Evolutionary conservation across 768 basidiomycete species (phyloP), one percentile per base, ranked within the genome.

Genomic region (Cyathus striatus): DNA sequence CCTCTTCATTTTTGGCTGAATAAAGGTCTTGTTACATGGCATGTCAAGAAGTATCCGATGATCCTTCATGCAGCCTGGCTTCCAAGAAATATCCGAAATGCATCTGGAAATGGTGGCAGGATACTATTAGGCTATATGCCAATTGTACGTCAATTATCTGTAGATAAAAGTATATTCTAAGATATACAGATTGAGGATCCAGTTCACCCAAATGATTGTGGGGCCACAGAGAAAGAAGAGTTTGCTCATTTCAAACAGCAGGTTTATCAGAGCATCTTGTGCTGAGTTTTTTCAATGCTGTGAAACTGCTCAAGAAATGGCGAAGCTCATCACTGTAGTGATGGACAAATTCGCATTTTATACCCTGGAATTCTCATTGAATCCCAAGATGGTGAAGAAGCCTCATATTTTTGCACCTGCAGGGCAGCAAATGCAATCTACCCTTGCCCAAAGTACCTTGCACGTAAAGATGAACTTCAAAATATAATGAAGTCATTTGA

Each of bases 301-400:
- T 39, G 45, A 25, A 30, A 25, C 16, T 51, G 49, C 10, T 56
- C 57, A 7, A 49, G 48, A 20, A 17, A 16, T 32, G 57, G 60
- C 2, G 56, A 59, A 43, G 42, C 56, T 1, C 43, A 59, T 12
- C 13, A 17, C 2, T 61, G 58, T 41, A 45, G 41, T 13, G 62
- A 63, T 45, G 41, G 17, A 2, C n/a, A 43, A 3, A 40, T 23
- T 0, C 51, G 50, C 6, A 41, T 63, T 6, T 45, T 63, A 18
- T 46, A 62, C 30, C 59, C 61, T 6, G 56, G 59, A 0, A 48
- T 63, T 34, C 42, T 56, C 3, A 59, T 61, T 38, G 42, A 49
- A 36, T 60, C 55, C n/a, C 52, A 63, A 23, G 63, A 65, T 30
- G 51, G 44, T 7, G 59, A 65, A 48, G 62, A 65, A 39, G 58